Evolutionary conservation across 495 filamentous ascomycete species (phyloP).

Genomic region (Penicillium subrubescens): DNA sequence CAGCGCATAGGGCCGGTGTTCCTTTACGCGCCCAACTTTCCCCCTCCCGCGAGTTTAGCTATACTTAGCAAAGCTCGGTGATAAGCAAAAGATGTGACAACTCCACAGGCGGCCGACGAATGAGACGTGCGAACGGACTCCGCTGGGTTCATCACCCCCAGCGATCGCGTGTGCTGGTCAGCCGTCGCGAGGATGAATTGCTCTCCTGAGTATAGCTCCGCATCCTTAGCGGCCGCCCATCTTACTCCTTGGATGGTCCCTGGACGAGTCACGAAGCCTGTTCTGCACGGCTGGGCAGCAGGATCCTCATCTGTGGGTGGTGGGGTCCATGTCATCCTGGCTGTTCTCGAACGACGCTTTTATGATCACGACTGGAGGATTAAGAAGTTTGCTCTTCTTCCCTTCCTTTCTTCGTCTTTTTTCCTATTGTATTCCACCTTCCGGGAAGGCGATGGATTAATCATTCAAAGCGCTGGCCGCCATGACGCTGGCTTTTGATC

Average conservation of each 20-base stretch:
- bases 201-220: slow-evolving; percentile 23
- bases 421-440: slow-evolving; percentile 13
- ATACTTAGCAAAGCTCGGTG: slow-evolving; percentile 14
- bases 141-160: slow-evolving; percentile 15
- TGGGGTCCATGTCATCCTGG: slow-evolving; percentile 10
- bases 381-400: background rate
- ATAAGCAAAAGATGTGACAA: slow-evolving; percentile 30
- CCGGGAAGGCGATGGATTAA: slow-evolving; percentile 35
- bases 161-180: slow-evolving; percentile 9
- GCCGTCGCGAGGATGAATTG: slow-evolving; percentile 15
- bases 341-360: slow-evolving; percentile 17
- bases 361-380: slow-evolving; percentile 5
- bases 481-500: slow-evolving; percentile 45
- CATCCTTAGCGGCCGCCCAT: slow-evolving; percentile 15
- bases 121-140: slow-evolving; percentile 12
- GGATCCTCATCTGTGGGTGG: slow-evolving; percentile 13
- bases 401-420: slow-evolving; percentile 10
- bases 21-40: slow-evolving; percentile 23
- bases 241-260: slow-evolving; percentile 16
- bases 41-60: background rate
- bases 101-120: slow-evolving; percentile 26
- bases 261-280: slow-evolving; percentile 23
- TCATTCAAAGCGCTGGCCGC: slow-evolving; percentile 44
- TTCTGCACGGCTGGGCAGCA: slow-evolving; percentile 8
- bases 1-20: slow-evolving; percentile 5